Conservation (phyloP, 306 rosid genomes). For the Lupinus albus region DNA sequence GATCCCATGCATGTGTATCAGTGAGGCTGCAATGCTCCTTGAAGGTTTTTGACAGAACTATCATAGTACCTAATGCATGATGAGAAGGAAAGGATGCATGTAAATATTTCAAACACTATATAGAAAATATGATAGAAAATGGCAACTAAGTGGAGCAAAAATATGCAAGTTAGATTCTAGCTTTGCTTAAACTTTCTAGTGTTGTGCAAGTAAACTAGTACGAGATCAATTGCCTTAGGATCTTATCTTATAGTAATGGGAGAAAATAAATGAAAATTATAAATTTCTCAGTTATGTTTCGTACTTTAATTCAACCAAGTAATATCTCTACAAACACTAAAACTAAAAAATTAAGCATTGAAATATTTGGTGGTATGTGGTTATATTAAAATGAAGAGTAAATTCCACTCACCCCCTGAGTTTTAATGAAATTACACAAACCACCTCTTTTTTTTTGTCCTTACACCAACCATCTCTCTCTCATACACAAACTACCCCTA, state of each 20-base stretch:
- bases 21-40: constrained; percentile 61
- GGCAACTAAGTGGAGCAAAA: background rate
- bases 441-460: too few relatives aligned
- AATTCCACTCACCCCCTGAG: too few relatives aligned
- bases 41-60: constrained; percentile 77
- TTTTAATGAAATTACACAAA: too few relatives aligned
- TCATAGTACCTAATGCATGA: constrained; percentile 75
- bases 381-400: background rate
- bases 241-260: background rate
- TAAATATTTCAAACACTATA: constrained; percentile 1
- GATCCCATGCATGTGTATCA: constrained; percentile 38
- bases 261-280: background rate
- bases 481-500: too few relatives aligned
- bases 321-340: background rate
- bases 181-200: background rate
- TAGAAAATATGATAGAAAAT: background rate
- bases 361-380: constrained; percentile 9
- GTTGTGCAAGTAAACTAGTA: background rate
- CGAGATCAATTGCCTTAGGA: constrained; percentile 5
- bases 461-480: too few relatives aligned
- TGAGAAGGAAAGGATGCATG: constrained; percentile 19
- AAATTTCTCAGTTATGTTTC: constrained; percentile 6
- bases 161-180: background rate
- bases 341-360: background rate
- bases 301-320: background rate